Evolutionary conservation across 306 rosid genomes (phyloP).

Genomic region (Hippophae rhamnoides): DNA sequence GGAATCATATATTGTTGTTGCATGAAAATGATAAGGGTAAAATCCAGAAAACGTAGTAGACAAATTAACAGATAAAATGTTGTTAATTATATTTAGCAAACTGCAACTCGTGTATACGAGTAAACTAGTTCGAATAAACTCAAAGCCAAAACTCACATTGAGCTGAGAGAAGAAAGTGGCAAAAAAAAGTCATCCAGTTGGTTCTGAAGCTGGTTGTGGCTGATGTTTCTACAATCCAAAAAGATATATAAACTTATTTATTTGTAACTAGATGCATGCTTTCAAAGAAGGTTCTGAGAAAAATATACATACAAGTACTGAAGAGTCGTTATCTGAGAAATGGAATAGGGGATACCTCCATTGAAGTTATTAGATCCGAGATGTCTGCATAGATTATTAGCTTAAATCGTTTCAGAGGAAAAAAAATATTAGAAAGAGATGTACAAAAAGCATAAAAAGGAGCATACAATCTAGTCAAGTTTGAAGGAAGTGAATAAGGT

Average conservation of each 20-base stretch:
- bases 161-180: slow-evolving; percentile 63
- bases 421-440: not conserved
- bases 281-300: slow-evolving; percentile 17
- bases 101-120: not conserved
- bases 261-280: slow-evolving; percentile 8
- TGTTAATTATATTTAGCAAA: not conserved
- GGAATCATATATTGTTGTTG: slow-evolving; percentile 4
- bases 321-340: slow-evolving; percentile 50
- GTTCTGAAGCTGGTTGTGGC: slow-evolving; percentile 76
- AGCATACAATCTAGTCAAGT: slow-evolving; percentile 61
- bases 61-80: not conserved
- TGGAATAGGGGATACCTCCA: slow-evolving; percentile 52
- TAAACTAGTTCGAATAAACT: not conserved
- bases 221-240: slow-evolving; percentile 54
- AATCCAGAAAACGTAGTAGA: not conserved
- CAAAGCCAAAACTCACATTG: slow-evolving; percentile 46
- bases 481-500: slow-evolving; percentile 63
- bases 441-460: slow-evolving; percentile 14
- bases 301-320: slow-evolving; percentile 50
- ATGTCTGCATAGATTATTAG: slow-evolving; percentile 43
- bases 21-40: not conserved
- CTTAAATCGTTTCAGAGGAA: not conserved
- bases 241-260: slow-evolving; percentile 15
- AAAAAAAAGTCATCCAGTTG: slow-evolving; percentile 39
- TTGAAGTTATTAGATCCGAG: slow-evolving; percentile 58